Base-by-base conservation (phyloP, 2,329 filamentous ascomycete species). In the Aspergillus unguis region DNA sequence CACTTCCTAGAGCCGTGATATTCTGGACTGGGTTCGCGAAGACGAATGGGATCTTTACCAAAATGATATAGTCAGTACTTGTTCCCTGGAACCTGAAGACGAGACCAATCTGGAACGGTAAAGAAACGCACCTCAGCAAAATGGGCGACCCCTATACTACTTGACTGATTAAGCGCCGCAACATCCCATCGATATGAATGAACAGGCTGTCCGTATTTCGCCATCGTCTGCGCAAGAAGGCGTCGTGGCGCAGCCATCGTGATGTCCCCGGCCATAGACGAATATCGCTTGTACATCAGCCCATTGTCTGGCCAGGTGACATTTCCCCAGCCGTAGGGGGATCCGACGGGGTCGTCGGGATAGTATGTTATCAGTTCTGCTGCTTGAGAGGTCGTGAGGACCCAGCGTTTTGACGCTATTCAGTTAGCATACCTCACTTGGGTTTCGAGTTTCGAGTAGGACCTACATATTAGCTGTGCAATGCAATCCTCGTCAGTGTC, bases 401-500 rank as follows among this genome's bases (percentile, higher is more conserved):
- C 60, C 63, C 66, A 67, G 36, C 68, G 65, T 42, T 65, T 62
- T 5, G 65, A 62, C 29, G 58, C 59, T 38, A n/a, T 23, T 6
- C 44, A 40, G 27, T 17, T 17, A 17, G 17, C 17, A 17, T 17
- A 17, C 17, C 17, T 17, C 17, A 17, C 17, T 17, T 17, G 17
- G 17, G 17, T 17, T 17, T 17, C 17, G 17, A 17, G 1, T 17
- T 17, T 17, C 17, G 17, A 17, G 17, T 17, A 17, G 17, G 4
- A 51, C 56, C 23, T 41, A 68, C 65, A 51, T 8, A 56, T 62
- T 31, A 68, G 54, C 41, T 67, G 68, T 26, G 65, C 63, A 32
- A 73, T 62, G 56, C 85, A 81, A 32, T 84, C 75, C 8, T 70
- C 76, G 26, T 75, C 78, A 1, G 77, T 81, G 64, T 84, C 77